A percentile compares a stretch with the other conserved stretches of the same genome.
These are phyloP conservation scores for Stagonosporopsis vannaccii DNA, from an alignment of 2,329 filamentous ascomycete genomes.

Conservation along the genomic window DNA sequence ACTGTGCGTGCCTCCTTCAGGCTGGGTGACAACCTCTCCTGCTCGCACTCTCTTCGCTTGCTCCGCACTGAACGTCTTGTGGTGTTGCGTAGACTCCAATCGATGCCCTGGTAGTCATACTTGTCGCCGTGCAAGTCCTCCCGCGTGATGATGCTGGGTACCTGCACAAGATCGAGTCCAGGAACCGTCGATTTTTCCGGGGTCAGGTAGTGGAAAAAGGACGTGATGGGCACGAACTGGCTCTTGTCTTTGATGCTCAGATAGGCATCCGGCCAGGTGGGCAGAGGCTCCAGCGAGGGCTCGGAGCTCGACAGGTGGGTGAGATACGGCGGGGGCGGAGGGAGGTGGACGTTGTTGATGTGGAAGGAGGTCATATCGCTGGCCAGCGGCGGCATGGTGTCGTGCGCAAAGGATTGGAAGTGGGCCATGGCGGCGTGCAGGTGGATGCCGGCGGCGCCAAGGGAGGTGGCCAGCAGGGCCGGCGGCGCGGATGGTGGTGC, in stretches of 20 bases:
- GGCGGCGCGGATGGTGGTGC: conserved; percentile 15
- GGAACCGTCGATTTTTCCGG: conserved; percentile 24
- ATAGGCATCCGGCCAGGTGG: conserved; percentile 36
- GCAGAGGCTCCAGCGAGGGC: conserved; percentile 31
- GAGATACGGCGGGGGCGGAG: conserved; percentile 19
- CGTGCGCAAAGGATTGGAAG: conserved; percentile 21
- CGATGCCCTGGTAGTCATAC: conserved; percentile 50
- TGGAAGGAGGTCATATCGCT: conserved; percentile 23
- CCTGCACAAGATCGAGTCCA: conserved; percentile 34
- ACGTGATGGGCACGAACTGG: conserved; percentile 39
- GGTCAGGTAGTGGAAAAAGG: conserved; percentile 36
- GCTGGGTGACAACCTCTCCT: conserved; percentile 26
- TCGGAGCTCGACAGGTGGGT: conserved; percentile 26
- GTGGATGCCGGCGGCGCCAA: conserved; percentile 10
- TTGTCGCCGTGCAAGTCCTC: conserved; percentile 44
- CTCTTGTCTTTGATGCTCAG: conserved; percentile 39
- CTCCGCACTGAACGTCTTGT: conserved; percentile 34
- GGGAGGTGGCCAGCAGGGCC: conserved; percentile 2
- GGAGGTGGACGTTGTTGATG: conserved; percentile 22
- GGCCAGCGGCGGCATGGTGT: conserved; percentile 14
- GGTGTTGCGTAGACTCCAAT: conserved; percentile 45
- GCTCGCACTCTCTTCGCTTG: conserved; percentile 36
- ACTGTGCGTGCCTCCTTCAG: conserved; percentile 31
- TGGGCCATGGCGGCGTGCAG: conserved; percentile 28
- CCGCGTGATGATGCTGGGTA: conserved; percentile 37